phyloP scores from a whole-genome alignment of 805 yeast genomes.

The Lachancea quebecensis region DNA sequence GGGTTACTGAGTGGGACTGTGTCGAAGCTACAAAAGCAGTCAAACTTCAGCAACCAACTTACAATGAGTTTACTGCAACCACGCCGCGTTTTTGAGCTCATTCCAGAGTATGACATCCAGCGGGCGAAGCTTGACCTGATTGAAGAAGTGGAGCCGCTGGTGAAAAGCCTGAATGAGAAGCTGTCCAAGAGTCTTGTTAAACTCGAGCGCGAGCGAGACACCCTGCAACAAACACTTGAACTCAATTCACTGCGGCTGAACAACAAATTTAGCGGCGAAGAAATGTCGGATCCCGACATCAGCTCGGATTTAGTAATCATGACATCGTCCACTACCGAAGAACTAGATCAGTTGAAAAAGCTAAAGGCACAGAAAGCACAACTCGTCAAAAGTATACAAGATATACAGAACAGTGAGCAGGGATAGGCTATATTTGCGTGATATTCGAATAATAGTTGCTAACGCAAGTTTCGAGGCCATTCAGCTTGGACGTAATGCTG shows the following conservation, averaged over 20 bases:
- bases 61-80: slow-evolving; percentile 22
- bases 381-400: slow-evolving; percentile 13
- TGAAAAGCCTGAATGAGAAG: slow-evolving; percentile 22
- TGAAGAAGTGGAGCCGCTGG: slow-evolving; percentile 29
- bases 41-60: slow-evolving; percentile 19
- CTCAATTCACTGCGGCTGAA: slow-evolving; percentile 23
- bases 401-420: slow-evolving; percentile 2
- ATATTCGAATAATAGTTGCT: slow-evolving; percentile 20
- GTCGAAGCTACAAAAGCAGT: slow-evolving; percentile 12
- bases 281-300: slow-evolving; percentile 10
- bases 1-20: slow-evolving; percentile 18
- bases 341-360: slow-evolving; percentile 22
- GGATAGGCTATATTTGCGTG: slow-evolving; percentile 3
- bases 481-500: slow-evolving; percentile 56
- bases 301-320: slow-evolving; percentile 26
- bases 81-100: slow-evolving; percentile 24
- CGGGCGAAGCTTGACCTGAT: slow-evolving; percentile 28
- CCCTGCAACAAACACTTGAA: slow-evolving; percentile 26
- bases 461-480: slow-evolving; percentile 42
- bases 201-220: slow-evolving; percentile 24
- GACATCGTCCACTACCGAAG: slow-evolving; percentile 30
- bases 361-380: slow-evolving; percentile 21
- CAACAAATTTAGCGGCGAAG: slow-evolving; percentile 10
- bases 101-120: slow-evolving; percentile 31
- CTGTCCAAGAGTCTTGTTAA: slow-evolving; percentile 21